A percentile compares a stretch with the other conserved stretches of the same genome.
phyloP scores from a whole-genome alignment of 2,329 filamentous ascomycete genomes.

The Cylindrodendrum hubeiense region DNA sequence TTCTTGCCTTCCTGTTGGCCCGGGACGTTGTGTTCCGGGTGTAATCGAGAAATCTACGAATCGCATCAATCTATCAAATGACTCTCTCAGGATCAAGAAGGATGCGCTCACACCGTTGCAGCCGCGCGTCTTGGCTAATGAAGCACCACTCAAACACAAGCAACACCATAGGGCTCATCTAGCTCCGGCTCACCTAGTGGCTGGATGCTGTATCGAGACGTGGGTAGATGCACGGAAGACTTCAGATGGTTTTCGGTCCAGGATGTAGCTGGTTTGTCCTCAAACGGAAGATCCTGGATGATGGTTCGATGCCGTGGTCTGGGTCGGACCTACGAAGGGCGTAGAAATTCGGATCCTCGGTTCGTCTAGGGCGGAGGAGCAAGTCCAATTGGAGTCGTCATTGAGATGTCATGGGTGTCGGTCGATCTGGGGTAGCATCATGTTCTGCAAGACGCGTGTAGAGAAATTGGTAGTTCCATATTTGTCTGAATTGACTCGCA shows the following conservation, averaged over 20 bases:
- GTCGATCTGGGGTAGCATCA: not conserved
- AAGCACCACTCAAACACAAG: constrained; percentile 3
- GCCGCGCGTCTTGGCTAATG: constrained; percentile 1
- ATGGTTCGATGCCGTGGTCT: not conserved
- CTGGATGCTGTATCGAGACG: constrained; percentile 10
- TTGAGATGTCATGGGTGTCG: not conserved
- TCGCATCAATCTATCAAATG: too few species aligned
- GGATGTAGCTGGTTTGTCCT: not conserved
- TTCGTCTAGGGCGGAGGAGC: not conserved
- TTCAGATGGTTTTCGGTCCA: not conserved
- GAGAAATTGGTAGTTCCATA: not conserved
- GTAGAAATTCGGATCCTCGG: not conserved
- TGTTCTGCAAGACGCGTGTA: not conserved
- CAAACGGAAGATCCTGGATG: not conserved
- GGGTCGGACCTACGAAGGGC: not conserved
- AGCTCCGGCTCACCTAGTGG: not conserved
- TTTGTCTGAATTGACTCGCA: not conserved
- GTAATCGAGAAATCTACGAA: constrained; percentile 1
- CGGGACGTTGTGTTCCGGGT: constrained; percentile 3
- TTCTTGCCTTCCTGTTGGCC: not conserved
- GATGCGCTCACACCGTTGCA: constrained; percentile 1
- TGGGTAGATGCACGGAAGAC: not conserved
- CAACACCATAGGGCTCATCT: not conserved
- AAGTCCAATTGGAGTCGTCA: not conserved
- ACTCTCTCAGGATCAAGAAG: too few species aligned